phyloP scores from a whole-genome alignment of 306 rosid genomes.

The Malus sylvestris region DNA sequence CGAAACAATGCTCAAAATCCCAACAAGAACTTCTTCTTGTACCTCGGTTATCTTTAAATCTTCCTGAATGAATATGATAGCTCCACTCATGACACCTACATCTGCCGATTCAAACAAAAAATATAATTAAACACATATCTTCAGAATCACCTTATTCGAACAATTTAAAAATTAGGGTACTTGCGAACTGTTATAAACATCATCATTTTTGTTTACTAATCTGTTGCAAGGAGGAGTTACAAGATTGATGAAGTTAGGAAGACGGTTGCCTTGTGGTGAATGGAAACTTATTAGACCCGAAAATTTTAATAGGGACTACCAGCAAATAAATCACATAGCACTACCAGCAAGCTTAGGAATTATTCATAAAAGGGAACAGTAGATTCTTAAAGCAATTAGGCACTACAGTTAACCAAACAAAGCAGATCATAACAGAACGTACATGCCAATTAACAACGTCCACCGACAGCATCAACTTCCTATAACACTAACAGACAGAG shows the following conservation, averaged over 20 bases:
- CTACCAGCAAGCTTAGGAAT: background rate
- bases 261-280: no score
- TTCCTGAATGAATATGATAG: conserved; percentile 80
- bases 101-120: conserved; percentile 42
- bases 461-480: background rate
- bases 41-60: conserved; percentile 79
- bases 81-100: conserved; percentile 97
- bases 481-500: background rate
- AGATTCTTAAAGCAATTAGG: background rate
- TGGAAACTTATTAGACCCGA: background rate
- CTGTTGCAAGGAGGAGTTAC: background rate
- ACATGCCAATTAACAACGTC: background rate
- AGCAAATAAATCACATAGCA: background rate
- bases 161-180: background rate
- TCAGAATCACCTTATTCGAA: background rate
- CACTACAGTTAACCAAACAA: background rate
- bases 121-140: background rate
- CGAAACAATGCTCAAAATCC: conserved; percentile 79
- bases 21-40: conserved; percentile 71
- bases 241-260: no score
- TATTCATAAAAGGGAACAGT: background rate
- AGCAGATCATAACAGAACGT: background rate
- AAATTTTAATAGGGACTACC: background rate
- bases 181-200: background rate
- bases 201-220: background rate